These are phyloP conservation scores for Cercophora newfieldiana DNA, from an alignment of 495 filamentous ascomycete species.

Conservation along the genomic window DNA sequence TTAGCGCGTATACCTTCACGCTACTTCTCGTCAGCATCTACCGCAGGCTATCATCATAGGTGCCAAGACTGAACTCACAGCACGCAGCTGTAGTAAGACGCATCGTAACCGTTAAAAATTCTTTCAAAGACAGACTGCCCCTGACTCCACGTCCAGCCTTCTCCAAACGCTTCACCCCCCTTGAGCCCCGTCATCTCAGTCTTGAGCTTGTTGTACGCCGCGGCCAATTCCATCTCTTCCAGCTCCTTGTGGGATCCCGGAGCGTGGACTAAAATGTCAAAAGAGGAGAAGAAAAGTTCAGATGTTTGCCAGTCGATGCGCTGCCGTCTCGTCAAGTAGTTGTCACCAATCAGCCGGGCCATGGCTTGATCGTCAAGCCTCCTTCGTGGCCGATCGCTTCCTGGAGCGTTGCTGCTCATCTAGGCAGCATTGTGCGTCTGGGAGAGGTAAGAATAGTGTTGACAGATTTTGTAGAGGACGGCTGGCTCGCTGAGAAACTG, in stretches of 20 bases:
- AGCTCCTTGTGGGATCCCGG: slow-evolving; percentile 5
- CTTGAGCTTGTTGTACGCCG: not conserved
- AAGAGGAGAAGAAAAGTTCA: not conserved
- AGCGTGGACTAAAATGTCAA: not conserved
- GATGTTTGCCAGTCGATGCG: not conserved
- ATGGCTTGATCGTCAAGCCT: not conserved
- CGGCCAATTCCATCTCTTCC: slow-evolving; percentile 2
- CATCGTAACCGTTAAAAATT: not conserved
- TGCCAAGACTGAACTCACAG: not conserved
- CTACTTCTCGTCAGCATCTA: not conserved
- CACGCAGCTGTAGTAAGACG: not conserved
- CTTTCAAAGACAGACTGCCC: slow-evolving; percentile 5
- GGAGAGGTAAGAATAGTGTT: slow-evolving; percentile 4
- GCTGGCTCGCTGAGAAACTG: not conserved
- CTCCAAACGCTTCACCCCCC: not conserved
- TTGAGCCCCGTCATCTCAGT: not conserved
- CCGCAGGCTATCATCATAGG: not conserved
- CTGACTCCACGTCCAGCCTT: slow-evolving; percentile 1
- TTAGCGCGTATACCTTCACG: slow-evolving; percentile 1
- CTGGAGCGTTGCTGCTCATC: not conserved
- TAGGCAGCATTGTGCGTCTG: not conserved
- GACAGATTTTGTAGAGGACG: not conserved
- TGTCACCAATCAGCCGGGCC: not conserved
- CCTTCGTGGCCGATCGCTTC: not conserved
- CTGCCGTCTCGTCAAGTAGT: not conserved